Percentiles rank a stretch among this genome's conserved stretches.
Conservation (phyloP, 2,329 filamentous ascomycete species). For the Pleoardoris graminearum region DNA sequence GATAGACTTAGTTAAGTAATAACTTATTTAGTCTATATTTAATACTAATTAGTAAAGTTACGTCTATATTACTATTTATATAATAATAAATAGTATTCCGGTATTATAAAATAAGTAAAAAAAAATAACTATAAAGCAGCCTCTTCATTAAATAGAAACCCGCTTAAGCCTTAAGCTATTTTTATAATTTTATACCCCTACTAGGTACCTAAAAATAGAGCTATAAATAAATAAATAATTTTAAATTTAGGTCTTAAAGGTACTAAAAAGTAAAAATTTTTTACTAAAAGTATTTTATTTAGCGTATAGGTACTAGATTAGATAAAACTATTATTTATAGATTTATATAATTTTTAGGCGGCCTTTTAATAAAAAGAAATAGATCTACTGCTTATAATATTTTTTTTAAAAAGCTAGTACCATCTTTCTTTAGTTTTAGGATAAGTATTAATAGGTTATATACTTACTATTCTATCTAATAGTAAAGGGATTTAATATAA, state of each 20-base stretch:
- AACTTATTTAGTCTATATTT: constrained; percentile 11
- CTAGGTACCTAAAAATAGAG: constrained; percentile 7
- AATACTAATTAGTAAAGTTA: constrained; percentile 10
- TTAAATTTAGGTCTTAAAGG: constrained; percentile 14
- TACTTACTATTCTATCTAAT: constrained; percentile 3
- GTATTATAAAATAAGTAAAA: constrained; percentile 12
- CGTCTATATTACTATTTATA: constrained; percentile 15
- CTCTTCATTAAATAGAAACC: constrained; percentile 9
- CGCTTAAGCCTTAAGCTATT: constrained; percentile 12
- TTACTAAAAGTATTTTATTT: constrained; percentile 3
- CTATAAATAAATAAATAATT: constrained; percentile 7
- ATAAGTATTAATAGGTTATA: constrained; percentile 15
- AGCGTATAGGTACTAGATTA: too few relatives aligned
- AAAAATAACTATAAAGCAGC: constrained; percentile 9
- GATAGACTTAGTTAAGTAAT: too few relatives aligned
- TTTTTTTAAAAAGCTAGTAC: constrained; percentile 8
- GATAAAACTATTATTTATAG: constrained; percentile 5
- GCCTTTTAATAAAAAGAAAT: constrained; percentile 10
- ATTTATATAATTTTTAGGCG: not conserved
- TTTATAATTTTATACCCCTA: constrained; percentile 2
- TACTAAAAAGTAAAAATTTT: constrained; percentile 8
- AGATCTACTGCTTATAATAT: constrained; percentile 3
- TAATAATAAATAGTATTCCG: constrained; percentile 14
- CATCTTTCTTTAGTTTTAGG: constrained; percentile 7
- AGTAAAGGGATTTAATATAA: constrained; percentile 15